Evolutionary conservation across 2,329 filamentous ascomycete species (phyloP).

Genomic region (Diaporthe citri): DNA sequence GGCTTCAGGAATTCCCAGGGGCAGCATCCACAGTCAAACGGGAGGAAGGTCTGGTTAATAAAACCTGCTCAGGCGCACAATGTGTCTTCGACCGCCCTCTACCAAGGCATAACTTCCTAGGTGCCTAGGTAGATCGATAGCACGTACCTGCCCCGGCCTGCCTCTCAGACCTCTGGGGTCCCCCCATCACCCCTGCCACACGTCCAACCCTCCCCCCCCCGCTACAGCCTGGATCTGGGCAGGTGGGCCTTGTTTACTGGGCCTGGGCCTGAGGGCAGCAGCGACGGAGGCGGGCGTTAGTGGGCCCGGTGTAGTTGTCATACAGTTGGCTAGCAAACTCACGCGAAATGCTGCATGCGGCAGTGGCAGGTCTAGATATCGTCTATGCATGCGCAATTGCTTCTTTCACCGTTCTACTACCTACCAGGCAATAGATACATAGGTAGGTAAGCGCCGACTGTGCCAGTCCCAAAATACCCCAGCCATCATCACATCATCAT

Average conservation of each 20-base stretch:
- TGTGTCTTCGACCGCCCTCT: neutral
- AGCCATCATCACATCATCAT: neutral
- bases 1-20: slow-evolving; percentile 6
- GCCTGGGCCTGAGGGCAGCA: neutral
- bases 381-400: neutral
- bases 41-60: slow-evolving; percentile 17
- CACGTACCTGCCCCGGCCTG: neutral
- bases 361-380: neutral
- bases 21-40: neutral
- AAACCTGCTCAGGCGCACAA: slow-evolving; percentile 14
- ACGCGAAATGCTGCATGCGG: slow-evolving; percentile 5
- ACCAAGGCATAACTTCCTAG: neutral
- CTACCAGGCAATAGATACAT: neutral
- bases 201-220: neutral
- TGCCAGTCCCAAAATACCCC: no score
- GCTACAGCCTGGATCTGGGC: slow-evolving; percentile 4
- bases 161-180: neutral
- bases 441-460: no score
- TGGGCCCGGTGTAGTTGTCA: neutral
- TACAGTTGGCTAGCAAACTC: neutral
- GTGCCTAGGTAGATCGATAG: neutral
- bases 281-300: neutral
- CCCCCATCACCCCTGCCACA: neutral
- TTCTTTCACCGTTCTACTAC: neutral
- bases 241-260: neutral